These are phyloP conservation scores for Morella rubra DNA, from an alignment of 306 rosid species.

Conservation along the genomic window DNA sequence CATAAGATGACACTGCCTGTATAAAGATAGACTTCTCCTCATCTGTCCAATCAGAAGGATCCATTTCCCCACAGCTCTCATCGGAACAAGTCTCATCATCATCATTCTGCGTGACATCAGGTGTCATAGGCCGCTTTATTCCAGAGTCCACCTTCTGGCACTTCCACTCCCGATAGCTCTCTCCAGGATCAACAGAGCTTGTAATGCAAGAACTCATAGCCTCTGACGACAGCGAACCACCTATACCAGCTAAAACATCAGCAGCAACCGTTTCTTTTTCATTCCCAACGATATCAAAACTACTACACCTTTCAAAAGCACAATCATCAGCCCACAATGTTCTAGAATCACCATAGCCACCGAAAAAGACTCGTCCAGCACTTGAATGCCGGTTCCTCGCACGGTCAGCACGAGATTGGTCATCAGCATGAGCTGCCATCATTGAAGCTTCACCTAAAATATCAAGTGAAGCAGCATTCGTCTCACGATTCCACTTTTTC, in stretches of 20 bases:
- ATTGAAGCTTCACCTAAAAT: conserved; percentile 81
- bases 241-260: conserved; percentile 90
- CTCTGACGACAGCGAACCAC: conserved; percentile 82
- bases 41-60: conserved; percentile 82
- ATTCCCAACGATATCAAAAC: conserved; percentile 56
- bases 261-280: conserved; percentile 86
- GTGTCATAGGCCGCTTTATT: conserved; percentile 33
- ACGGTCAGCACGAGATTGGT: background rate
- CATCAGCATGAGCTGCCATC: conserved; percentile 63
- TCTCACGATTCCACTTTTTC: conserved; percentile 74
- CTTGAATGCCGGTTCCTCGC: conserved; percentile 40
- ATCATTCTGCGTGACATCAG: conserved; percentile 46
- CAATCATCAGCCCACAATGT: conserved; percentile 37
- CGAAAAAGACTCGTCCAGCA: conserved; percentile 45
- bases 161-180: conserved; percentile 52
- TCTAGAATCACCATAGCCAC: conserved; percentile 46
- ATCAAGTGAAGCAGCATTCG: conserved; percentile 72
- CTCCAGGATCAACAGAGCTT: conserved; percentile 65
- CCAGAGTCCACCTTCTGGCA: conserved; percentile 42
- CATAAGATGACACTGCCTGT: conserved; percentile 81
- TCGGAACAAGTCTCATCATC: conserved; percentile 89
- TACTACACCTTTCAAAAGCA: conserved; percentile 41
- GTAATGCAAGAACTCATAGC: conserved; percentile 84
- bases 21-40: conserved; percentile 76
- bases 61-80: conserved; percentile 91